Evolutionary conservation across 208 protist genomes (phyloP).

Genomic region (Blastocrithidia nonstop): DNA sequence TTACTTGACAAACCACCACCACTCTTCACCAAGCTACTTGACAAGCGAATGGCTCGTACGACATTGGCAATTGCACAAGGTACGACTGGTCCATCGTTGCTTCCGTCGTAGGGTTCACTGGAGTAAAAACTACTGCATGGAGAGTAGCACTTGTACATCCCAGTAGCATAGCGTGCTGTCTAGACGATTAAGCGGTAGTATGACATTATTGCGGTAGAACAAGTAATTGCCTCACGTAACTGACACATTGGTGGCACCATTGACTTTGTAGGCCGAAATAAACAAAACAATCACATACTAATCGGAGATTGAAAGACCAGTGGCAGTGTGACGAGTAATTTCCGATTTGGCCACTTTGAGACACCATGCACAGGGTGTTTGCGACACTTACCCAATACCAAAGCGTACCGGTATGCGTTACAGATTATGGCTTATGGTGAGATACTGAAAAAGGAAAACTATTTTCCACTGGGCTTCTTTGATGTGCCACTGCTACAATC

Average conservation of each 20-base stretch:
- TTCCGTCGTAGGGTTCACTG: slow-evolving; percentile 2
- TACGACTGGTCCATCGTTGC: too few species aligned
- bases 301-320: slow-evolving; percentile 84
- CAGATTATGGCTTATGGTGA: slow-evolving; percentile 69
- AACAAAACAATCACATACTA: slow-evolving; percentile 27
- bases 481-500: slow-evolving; percentile 14
- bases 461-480: slow-evolving; percentile 51
- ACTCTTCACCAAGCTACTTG: slow-evolving; percentile 30
- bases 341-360: slow-evolving; percentile 72
- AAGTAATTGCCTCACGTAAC: slow-evolving; percentile 39
- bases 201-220: slow-evolving; percentile 49
- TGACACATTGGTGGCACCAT: slow-evolving; percentile 70
- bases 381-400: slow-evolving; percentile 67
- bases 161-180: slow-evolving; percentile 43
- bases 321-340: slow-evolving; percentile 46
- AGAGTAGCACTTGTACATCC: slow-evolving; percentile 48
- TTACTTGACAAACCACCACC: slow-evolving; percentile 51
- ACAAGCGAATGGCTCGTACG: slow-evolving; percentile 7
- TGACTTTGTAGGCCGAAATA: slow-evolving; percentile 65
- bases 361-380: slow-evolving; percentile 44
- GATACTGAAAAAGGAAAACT: slow-evolving; percentile 47
- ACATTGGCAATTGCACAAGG: slow-evolving; percentile 6
- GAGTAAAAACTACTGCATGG: slow-evolving; percentile 48
- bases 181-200: slow-evolving; percentile 24
- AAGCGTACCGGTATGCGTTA: slow-evolving; percentile 74